Evolutionary conservation across 1,284 basidiomycete species (phyloP), one percentile per base, ranked within the genome.

Genomic region (Boletus sp.): DNA sequence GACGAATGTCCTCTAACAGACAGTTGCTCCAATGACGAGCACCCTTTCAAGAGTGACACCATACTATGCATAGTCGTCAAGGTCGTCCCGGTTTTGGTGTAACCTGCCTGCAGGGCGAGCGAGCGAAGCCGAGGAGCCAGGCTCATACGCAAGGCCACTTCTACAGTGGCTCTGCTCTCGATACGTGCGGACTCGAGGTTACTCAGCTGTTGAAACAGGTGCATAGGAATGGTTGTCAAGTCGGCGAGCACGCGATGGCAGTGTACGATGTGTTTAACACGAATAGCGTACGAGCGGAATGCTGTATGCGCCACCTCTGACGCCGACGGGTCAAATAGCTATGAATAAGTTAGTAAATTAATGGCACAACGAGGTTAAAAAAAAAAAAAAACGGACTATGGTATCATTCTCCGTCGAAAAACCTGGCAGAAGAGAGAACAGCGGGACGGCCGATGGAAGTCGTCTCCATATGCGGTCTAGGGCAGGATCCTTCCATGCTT

Each of bases 401-500:
- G 4, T 20, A 17, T 34, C 35, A 1, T 42, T 44, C 32, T 47
- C 40, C 23, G 51, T 33, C 2, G 38, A 58, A 32, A 51, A 58
- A 2, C 62, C 62, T 7, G 74, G 70, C 22, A 79, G 64, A 25
- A 82, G 64, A 39, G 64, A 58, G 5, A 80, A 52, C 19, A 83
- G 59, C 20, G 80, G 79, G 16, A 58, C 57, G n/a, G 72, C 57
- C 22, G 73, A 75, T 25, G 67, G 58, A 25, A 82, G 62, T 41
- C 67, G 69, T 46, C 59, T 58, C 80, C 81, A 82, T 19, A 81
- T 56, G 38, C 67, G 60, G 56, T 82, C 77, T 30, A 81, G 56
- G n/a, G 78, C 77, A 22, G 78, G 79, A 32, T 77, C 74, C 48
- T 68, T 74, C 80, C 79, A 83, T 20, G 77, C 69, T 54, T 60